A percentile compares a stretch with the other conserved stretches of the same genome.
Evolutionary conservation across 1,139 yeast genomes (phyloP).

Genomic region (Debaryomyces coudertii): DNA sequence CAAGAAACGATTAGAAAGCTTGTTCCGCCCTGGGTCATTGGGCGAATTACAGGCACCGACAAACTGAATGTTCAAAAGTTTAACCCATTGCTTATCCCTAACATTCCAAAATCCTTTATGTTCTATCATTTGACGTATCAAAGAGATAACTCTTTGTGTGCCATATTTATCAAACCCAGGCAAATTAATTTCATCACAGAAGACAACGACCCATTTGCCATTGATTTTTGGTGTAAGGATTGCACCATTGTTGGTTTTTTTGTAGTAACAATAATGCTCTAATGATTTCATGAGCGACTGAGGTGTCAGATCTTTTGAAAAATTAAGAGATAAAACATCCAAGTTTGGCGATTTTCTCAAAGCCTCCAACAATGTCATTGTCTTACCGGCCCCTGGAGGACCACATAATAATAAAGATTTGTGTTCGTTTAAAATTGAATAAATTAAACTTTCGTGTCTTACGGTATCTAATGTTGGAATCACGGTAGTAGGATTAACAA

Average conservation of each 20-base stretch:
- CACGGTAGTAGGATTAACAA: constrained; percentile 63
- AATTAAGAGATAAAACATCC: constrained; percentile 72
- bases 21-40: constrained; percentile 72
- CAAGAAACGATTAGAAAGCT: constrained; percentile 63
- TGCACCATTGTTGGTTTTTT: constrained; percentile 53
- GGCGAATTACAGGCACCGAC: constrained; percentile 97
- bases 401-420: constrained; percentile 80
- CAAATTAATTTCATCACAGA: constrained; percentile 90
- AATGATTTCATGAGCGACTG: constrained; percentile 62
- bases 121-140: constrained; percentile 77
- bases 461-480: constrained; percentile 82
- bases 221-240: constrained; percentile 60
- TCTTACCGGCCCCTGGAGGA: constrained; percentile 97
- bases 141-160: constrained; percentile 72
- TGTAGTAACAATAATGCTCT: constrained; percentile 73
- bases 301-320: constrained; percentile 82
- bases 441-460: constrained; percentile 65
- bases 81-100: constrained; percentile 65
- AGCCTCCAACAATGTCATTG: constrained; percentile 82
- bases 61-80: constrained; percentile 67
- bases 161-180: constrained; percentile 78
- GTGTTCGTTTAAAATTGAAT: constrained; percentile 58
- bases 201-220: constrained; percentile 79
- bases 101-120: constrained; percentile 78
- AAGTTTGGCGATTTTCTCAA: constrained; percentile 59